Base-by-base conservation (phyloP, 2,329 filamentous ascomycete species). In the Aspergillus sp. region DNA sequence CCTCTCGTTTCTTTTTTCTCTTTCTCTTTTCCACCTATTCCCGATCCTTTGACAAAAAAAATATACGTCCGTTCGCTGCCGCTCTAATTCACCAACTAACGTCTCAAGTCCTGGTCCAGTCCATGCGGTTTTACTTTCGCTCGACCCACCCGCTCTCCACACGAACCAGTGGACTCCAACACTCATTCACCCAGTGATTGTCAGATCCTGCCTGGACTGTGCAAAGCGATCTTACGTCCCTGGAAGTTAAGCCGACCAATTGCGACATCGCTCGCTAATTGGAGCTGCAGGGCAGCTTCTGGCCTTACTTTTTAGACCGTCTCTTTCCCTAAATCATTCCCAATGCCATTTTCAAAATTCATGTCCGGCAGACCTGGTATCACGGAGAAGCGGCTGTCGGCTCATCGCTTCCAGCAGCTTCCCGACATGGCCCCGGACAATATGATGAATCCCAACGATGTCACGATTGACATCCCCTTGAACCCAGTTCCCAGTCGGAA, bases 381-480 rank as follows among this genome's bases (percentile, higher is more conserved):
- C 57, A 62, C 69, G 32, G 65, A 75, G 60, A 79, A 79, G 62
- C 75, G 77, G 55, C 78, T 80, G 61, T 80, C 79, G 23, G 69
- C 68, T 60, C 77, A 81, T 65, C 77, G 78, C 58, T 82, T 82
- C 60, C 71, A 80, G 58, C 77, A 76, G 21, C 71, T 78, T 43
- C 75, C 70, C 30, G 76, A 77, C 50, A 65, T 65, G 36, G 54
- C 69, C 8, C 68, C 69, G 28, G 67, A 74, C 65, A 75, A 73
- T 55, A 82, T 82, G 79, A 66, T 73, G 54, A 79, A 77, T 59
- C 77, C 81, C 28, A 79, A 83, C 64, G 83, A 86, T 67, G 81
- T 80, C 47, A 85, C 84, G 25, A 85, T 85, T 67, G 82, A 88
- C 66, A 89, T 89, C 55, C 87, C 87, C 7, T 78, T 89, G 63